These are phyloP conservation scores for Cornus florida DNA, from an alignment of 148 eudicot genomes.

Conservation along the genomic window DNA sequence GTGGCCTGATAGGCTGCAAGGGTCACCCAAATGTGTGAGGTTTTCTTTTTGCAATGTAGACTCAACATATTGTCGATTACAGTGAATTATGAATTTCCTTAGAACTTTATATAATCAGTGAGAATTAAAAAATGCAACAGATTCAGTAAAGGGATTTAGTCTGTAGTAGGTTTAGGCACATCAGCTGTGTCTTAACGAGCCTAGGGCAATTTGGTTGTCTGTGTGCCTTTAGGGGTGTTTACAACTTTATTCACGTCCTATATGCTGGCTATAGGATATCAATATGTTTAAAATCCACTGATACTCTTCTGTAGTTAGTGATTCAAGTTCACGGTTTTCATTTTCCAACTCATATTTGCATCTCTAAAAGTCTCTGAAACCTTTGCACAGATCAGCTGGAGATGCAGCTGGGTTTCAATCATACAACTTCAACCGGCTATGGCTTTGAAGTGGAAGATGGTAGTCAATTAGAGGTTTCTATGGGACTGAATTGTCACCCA, in stretches of 20 bases:
- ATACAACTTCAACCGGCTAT: constrained; percentile 32
- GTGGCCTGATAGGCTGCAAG: neutral
- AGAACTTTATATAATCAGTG: neutral
- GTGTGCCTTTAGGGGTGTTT: too few species aligned
- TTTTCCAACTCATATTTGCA: neutral
- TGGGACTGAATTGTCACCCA: constrained; percentile 32
- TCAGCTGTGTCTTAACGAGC: too few species aligned
- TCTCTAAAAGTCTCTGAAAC: neutral
- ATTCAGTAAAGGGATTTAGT: too few species aligned
- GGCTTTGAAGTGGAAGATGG: constrained; percentile 28
- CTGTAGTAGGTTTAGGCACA: too few species aligned
- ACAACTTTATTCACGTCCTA: too few species aligned
- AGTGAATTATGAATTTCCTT: neutral
- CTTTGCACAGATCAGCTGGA: constrained; percentile 37
- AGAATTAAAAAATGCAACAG: neutral
- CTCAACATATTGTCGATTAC: neutral
- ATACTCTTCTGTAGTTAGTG: neutral
- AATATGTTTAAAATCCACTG: neutral
- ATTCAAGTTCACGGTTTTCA: neutral
- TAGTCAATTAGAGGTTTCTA: constrained; percentile 32
- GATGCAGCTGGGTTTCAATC: constrained; percentile 26
- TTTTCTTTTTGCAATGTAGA: too few species aligned
- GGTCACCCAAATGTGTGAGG: neutral
- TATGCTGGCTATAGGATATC: neutral
- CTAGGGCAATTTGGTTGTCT: too few species aligned